phyloP scores from a whole-genome alignment of 345 rosid genomes.

The Mangifera indica region DNA sequence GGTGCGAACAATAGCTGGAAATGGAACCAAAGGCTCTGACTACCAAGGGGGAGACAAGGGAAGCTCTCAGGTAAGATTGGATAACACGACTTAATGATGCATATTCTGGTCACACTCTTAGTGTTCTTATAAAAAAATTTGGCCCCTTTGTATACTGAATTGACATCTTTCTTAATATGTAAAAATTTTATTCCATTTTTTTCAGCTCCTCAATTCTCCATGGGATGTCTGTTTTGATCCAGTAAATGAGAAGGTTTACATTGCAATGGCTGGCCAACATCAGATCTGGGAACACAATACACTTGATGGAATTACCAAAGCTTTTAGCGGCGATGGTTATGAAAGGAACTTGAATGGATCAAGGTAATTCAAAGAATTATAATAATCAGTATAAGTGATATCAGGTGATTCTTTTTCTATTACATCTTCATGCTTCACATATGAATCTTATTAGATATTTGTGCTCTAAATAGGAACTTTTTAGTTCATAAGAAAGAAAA shows the following conservation, averaged over 20 bases:
- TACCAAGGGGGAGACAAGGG: constrained; percentile 81
- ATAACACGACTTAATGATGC: constrained; percentile 4
- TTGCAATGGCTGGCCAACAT: constrained; percentile 98
- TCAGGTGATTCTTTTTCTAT: neutral
- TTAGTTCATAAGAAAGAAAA: neutral
- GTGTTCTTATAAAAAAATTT: neutral
- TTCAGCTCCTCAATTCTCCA: constrained; percentile 90
- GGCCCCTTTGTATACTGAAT: constrained; percentile 4
- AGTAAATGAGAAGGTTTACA: constrained; percentile 62
- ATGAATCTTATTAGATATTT: neutral
- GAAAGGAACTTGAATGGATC: constrained; percentile 93
- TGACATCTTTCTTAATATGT: constrained; percentile 17
- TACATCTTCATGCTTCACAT: constrained; percentile 4
- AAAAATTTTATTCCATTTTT: constrained; percentile 10
- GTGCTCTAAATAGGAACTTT: neutral
- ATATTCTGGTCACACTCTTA: constrained; percentile 15
- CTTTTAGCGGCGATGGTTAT: constrained; percentile 88
- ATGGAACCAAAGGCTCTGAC: constrained; percentile 93
- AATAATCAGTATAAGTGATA: constrained; percentile 3
- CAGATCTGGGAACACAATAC: constrained; percentile 88
- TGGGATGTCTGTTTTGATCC: constrained; percentile 91
- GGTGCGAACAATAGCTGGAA: constrained; percentile 85
- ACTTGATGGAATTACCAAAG: constrained; percentile 59
- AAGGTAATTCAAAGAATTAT: constrained; percentile 42
- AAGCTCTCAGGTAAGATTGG: constrained; percentile 57